phyloP scores from a whole-genome alignment of 2,329 filamentous ascomycete species.

The Hypoxylon sp. region DNA sequence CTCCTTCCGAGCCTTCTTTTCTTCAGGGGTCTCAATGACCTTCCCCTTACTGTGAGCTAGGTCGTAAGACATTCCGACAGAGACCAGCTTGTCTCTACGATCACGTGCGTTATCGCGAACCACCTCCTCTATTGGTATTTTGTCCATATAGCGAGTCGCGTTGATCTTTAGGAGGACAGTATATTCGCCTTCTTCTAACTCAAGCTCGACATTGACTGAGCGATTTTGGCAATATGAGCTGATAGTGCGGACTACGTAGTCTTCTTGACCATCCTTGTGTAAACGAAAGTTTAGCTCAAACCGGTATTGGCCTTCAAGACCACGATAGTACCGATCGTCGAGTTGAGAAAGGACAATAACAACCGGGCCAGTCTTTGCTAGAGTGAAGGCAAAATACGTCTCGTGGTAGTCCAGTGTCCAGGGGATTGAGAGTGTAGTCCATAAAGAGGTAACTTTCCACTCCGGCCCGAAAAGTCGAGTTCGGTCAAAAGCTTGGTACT shows the following conservation, averaged over 20 bases:
- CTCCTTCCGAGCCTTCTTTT: slow-evolving; percentile 63
- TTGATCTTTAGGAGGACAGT: slow-evolving; percentile 82
- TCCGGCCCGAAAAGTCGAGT: slow-evolving; percentile 70
- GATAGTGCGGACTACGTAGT: slow-evolving; percentile 70
- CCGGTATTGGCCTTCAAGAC: slow-evolving; percentile 69
- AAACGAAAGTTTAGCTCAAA: slow-evolving; percentile 70
- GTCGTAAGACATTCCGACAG: slow-evolving; percentile 79
- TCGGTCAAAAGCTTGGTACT: slow-evolving; percentile 71
- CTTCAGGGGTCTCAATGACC: slow-evolving; percentile 63
- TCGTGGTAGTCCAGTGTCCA: slow-evolving; percentile 71
- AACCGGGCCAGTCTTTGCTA: slow-evolving; percentile 64
- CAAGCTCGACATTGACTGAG: slow-evolving; percentile 82
- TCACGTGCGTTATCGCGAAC: slow-evolving; percentile 74
- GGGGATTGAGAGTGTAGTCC: slow-evolving; percentile 68
- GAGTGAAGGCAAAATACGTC: slow-evolving; percentile 66
- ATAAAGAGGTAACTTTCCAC: slow-evolving; percentile 65
- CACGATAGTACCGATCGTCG: slow-evolving; percentile 70
- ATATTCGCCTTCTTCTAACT: slow-evolving; percentile 81
- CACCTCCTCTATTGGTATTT: slow-evolving; percentile 73
- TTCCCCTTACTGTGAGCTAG: slow-evolving; percentile 77
- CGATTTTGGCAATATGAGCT: slow-evolving; percentile 74
- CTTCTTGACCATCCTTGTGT: slow-evolving; percentile 64
- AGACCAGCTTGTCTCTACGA: slow-evolving; percentile 78
- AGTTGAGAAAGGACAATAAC: slow-evolving; percentile 71
- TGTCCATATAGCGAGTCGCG: slow-evolving; percentile 70